Evolutionary conservation across 768 basidiomycete species (phyloP).

Genomic region (Podaxis sp.): DNA sequence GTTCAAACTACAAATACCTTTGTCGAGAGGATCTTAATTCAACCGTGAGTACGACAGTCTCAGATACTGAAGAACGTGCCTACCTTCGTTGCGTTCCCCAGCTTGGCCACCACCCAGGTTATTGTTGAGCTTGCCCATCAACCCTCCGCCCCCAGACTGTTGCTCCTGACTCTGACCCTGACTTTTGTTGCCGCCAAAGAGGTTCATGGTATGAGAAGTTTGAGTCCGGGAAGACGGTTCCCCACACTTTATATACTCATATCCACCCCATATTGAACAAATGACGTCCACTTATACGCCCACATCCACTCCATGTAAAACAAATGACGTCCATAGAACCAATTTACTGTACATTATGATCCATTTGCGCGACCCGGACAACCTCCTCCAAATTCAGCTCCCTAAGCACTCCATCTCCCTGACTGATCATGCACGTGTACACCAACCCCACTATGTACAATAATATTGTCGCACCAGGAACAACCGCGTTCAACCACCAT

Average conservation of each 20-base stretch:
- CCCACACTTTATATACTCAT: neutral
- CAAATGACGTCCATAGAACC: neutral
- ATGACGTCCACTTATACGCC: no score
- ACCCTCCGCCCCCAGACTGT: slow-evolving; percentile 21
- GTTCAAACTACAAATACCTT: slow-evolving; percentile 22
- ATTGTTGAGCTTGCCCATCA: slow-evolving; percentile 32
- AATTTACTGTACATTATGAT: neutral
- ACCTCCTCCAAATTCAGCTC: slow-evolving; percentile 9
- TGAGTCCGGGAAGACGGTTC: neutral
- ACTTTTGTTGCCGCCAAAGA: slow-evolving; percentile 18
- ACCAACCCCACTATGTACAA: slow-evolving; percentile 16
- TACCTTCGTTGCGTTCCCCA: slow-evolving; percentile 37
- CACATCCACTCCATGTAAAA: neutral
- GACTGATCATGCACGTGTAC: slow-evolving; percentile 1
- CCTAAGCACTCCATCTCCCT: slow-evolving; percentile 3
- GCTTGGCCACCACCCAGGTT: slow-evolving; percentile 30
- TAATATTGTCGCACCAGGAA: slow-evolving; percentile 17
- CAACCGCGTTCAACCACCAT: slow-evolving; percentile 22
- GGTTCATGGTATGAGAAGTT: slow-evolving; percentile 19
- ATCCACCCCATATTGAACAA: neutral
- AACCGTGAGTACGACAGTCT: neutral
- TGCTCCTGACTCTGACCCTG: slow-evolving; percentile 5
- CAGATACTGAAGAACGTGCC: slow-evolving; percentile 1
- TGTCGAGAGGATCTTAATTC: slow-evolving; percentile 34
- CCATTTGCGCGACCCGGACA: slow-evolving; percentile 8